Conservation (phyloP, 2,329 filamentous ascomycete genomes). For the Pseudogymnoascus pannorum region DNA sequence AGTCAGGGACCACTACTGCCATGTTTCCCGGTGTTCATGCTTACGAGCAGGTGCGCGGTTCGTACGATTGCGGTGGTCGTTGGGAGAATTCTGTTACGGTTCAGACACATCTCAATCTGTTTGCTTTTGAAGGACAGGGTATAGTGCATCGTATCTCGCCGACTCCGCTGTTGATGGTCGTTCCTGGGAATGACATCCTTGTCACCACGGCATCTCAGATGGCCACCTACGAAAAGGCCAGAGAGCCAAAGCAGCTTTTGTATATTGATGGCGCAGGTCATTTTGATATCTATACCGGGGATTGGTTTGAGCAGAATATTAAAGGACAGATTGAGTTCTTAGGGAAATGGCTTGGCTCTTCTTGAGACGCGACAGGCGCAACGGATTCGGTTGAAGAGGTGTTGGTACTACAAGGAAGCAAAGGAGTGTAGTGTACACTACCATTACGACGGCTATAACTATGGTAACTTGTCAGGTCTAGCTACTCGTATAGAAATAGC, state of each 20-base stretch:
- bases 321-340: conserved; percentile 30
- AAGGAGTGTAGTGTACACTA: too few relatives aligned
- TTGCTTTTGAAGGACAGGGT: conserved; percentile 21
- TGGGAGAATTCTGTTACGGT: conserved; percentile 34
- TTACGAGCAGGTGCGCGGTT: background rate
- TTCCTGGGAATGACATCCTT: conserved; percentile 28
- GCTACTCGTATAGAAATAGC: too few relatives aligned
- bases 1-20: background rate
- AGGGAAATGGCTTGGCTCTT: conserved; percentile 13
- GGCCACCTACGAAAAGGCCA: conserved; percentile 28
- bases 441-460: too few relatives aligned
- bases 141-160: conserved; percentile 31
- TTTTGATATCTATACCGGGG: conserved; percentile 31
- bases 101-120: conserved; percentile 22
- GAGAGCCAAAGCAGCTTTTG: conserved; percentile 33
- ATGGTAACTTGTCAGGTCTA: too few relatives aligned
- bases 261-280: conserved; percentile 29
- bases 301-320: conserved; percentile 26
- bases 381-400: too few relatives aligned
- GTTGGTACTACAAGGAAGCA: too few relatives aligned
- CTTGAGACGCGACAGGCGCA: too few relatives aligned
- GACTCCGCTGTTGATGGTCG: conserved; percentile 32
- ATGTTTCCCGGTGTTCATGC: background rate
- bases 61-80: background rate
- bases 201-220: conserved; percentile 28